Base-by-base conservation (phyloP, 2,329 filamentous ascomycete genomes). In the Cadophora sp. region DNA sequence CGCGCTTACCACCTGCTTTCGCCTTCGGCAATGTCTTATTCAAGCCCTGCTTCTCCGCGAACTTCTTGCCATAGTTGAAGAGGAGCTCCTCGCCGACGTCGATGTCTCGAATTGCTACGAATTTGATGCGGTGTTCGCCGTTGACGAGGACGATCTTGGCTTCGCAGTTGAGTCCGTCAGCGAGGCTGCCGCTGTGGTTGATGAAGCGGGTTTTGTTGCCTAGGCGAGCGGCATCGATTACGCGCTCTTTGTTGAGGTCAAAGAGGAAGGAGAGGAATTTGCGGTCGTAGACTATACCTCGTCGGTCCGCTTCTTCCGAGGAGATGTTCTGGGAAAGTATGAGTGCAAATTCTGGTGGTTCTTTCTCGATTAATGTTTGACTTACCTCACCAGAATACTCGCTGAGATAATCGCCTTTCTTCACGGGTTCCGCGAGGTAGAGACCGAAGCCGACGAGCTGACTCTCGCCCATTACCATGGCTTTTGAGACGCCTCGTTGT, bases 191-290 rank as follows among this genome's bases (percentile, higher is more conserved):
- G 16, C 91, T 89, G 74, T 95, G 92, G 78, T 97, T 96, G 78
- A 96, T 93, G 79, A 94, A 96, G 4, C 93, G 88, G 58, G 91
- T 90, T 71, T 94, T 89, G 77, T 95, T 96, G 61, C 92, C 92
- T 71, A 91, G 91, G 51, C 89, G 88, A 24, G 91, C 92, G 7
- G 89, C 90, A 76, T 96, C 93, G 22, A 96, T 80, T 40, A 83
- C 82, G 77, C 75, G 76, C 77, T 82, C 77, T 53, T 69, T 75
- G 70, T 87, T 89, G 22, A 88, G 76, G 6, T 79, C 78, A 74
- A 89, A 89, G 1, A 87, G 78, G 70, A 87, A 83, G 29, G 79
- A 80, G n/a, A 78, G 71, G 5, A 74, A 75, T 31, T 78, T 76
- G 26, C 77, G 72, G 62, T 81, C 78, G 60, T 82, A 81, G 8